Evolutionary conservation across 768 basidiomycete species (phyloP).

Genomic region (Russula emetica): DNA sequence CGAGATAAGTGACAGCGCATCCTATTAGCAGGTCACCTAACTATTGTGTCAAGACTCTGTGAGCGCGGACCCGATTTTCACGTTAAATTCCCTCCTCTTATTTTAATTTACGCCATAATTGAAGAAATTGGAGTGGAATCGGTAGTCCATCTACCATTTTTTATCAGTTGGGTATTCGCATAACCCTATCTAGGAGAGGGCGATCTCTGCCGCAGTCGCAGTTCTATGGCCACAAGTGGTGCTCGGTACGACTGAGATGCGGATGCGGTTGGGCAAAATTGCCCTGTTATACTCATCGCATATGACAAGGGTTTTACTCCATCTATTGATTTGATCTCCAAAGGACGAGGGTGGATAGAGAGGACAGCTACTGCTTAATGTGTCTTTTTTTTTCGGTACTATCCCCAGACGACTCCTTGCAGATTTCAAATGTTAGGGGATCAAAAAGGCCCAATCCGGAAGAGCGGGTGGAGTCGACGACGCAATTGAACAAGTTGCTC

Average conservation of each 20-base stretch:
- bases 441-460: neutral
- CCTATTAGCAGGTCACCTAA: too few relatives aligned
- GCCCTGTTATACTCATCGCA: too few relatives aligned
- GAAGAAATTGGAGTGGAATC: neutral
- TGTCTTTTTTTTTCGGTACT: neutral
- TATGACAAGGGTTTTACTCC: too few relatives aligned
- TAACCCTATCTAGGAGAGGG: conserved; percentile 9
- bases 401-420: neutral
- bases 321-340: too few relatives aligned
- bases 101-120: conserved; percentile 16
- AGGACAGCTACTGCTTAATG: neutral
- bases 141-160: neutral
- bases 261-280: neutral
- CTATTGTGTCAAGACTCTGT: neutral
- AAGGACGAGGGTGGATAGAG: too few relatives aligned
- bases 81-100: neutral
- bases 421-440: neutral
- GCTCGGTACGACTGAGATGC: neutral
- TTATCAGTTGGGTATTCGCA: neutral
- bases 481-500: neutral
- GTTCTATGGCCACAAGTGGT: neutral
- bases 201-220: conserved; percentile 4
- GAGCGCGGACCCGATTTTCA: conserved; percentile 6
- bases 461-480: neutral
- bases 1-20: neutral